Evolutionary conservation across 352 stramenopile genomes (phyloP).

Genomic region (Peronospora tabacina): DNA sequence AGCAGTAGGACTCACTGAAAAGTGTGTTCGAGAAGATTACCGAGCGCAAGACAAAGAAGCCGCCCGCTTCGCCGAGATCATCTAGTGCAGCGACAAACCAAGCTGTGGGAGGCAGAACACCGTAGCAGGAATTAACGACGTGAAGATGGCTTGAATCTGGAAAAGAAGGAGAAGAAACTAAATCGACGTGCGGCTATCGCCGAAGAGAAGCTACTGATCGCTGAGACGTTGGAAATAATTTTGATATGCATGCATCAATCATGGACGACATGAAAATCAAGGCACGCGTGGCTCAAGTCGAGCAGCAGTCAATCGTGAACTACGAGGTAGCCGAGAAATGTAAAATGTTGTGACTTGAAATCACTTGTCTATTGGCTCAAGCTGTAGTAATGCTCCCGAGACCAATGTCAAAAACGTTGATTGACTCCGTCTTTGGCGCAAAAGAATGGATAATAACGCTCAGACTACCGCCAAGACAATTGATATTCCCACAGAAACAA

Average conservation of each 20-base stretch:
- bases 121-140: conserved; percentile 31
- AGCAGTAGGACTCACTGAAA: conserved; percentile 90
- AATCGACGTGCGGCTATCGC: conserved; percentile 75
- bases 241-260: conserved; percentile 93
- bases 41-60: conserved; percentile 66
- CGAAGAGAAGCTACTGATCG: conserved; percentile 49
- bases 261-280: conserved; percentile 89
- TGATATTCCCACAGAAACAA: background rate
- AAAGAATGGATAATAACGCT: conserved; percentile 23
- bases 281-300: conserved; percentile 72
- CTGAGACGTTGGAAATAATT: conserved; percentile 44
- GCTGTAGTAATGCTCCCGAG: conserved; percentile 21
- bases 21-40: conserved; percentile 71
- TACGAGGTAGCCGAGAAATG: conserved; percentile 72
- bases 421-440: too few species aligned
- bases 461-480: conserved; percentile 4
- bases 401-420: too few species aligned
- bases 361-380: conserved; percentile 53
- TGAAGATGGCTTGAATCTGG: conserved; percentile 10
- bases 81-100: conserved; percentile 69
- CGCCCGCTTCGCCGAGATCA: conserved; percentile 63
- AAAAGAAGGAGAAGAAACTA: conserved; percentile 27
- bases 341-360: conserved; percentile 63
- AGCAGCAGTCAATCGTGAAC: conserved; percentile 81
- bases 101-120: conserved; percentile 58